Evolutionary conservation across 2,329 filamentous ascomycete species (phyloP).

Genomic region (Capronia epimyces): DNA sequence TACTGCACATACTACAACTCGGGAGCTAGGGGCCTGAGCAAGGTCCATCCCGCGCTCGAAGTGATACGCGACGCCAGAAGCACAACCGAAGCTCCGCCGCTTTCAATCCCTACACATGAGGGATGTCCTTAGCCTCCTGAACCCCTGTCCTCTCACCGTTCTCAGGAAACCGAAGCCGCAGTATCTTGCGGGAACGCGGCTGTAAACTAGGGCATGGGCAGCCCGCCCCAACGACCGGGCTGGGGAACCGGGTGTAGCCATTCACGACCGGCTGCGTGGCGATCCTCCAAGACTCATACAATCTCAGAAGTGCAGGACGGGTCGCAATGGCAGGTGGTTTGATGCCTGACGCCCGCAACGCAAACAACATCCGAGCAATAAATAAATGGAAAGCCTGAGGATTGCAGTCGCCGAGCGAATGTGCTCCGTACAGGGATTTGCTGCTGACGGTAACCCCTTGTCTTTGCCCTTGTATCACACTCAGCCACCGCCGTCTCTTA

Average conservation of each 20-base stretch:
- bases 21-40: background rate
- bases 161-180: background rate
- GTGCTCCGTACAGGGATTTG: background rate
- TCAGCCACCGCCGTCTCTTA: background rate
- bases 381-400: background rate
- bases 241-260: background rate
- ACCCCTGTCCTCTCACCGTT: background rate
- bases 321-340: background rate
- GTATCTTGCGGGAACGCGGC: slow-evolving; percentile 9
- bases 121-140: background rate
- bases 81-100: background rate
- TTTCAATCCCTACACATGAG: background rate
- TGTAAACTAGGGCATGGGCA: no score
- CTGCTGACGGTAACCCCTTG: background rate
- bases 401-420: background rate
- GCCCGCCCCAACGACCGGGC: background rate
- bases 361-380: background rate
- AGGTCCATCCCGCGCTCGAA: background rate
- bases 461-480: background rate
- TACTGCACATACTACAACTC: background rate
- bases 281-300: background rate
- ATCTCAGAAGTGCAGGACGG: background rate
- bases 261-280: background rate
- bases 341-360: background rate
- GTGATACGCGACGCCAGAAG: slow-evolving; percentile 5